Conservation (phyloP, 2,329 filamentous ascomycete genomes). For the Hypoxylon sp. region DNA sequence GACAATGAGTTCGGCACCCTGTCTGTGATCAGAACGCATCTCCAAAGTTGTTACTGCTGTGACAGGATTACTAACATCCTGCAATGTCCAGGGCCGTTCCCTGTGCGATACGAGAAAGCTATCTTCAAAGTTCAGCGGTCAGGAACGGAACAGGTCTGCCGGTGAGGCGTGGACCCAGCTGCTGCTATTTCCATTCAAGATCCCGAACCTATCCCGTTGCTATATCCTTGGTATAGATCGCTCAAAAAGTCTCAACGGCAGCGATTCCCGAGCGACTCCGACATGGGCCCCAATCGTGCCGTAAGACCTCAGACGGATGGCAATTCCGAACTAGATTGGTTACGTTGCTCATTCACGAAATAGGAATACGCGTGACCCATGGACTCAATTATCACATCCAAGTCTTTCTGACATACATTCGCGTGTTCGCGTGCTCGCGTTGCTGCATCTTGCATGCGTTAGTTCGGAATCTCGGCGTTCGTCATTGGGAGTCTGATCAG, state of each 20-base stretch:
- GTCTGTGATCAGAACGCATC: background rate
- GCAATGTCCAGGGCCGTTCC: background rate
- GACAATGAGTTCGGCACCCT: background rate
- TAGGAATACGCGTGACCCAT: constrained; percentile 18
- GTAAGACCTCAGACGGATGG: constrained; percentile 1
- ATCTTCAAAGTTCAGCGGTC: constrained; percentile 16
- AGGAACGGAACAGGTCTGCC: constrained; percentile 22
- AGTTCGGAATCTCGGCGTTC: constrained; percentile 39
- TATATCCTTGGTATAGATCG: background rate
- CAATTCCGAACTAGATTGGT: constrained; percentile 10
- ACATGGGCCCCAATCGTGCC: background rate
- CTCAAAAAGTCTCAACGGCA: background rate
- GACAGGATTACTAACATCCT: background rate
- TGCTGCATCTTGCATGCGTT: constrained; percentile 10
- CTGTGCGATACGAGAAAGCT: background rate
- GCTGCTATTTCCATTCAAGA: constrained; percentile 2
- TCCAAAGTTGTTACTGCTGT: constrained; percentile 6
- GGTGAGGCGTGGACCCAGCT: constrained; percentile 19
- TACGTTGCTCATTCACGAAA: constrained; percentile 10
- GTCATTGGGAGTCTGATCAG: constrained; percentile 14
- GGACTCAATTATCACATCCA: constrained; percentile 28
- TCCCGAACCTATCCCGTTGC: constrained; percentile 30
- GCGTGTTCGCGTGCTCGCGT: background rate
- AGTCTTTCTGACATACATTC: constrained; percentile 27
- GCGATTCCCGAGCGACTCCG: constrained; percentile 34